Conservation (phyloP, 495 filamentous ascomycete genomes). For the Aspergillus biplanus region DNA sequence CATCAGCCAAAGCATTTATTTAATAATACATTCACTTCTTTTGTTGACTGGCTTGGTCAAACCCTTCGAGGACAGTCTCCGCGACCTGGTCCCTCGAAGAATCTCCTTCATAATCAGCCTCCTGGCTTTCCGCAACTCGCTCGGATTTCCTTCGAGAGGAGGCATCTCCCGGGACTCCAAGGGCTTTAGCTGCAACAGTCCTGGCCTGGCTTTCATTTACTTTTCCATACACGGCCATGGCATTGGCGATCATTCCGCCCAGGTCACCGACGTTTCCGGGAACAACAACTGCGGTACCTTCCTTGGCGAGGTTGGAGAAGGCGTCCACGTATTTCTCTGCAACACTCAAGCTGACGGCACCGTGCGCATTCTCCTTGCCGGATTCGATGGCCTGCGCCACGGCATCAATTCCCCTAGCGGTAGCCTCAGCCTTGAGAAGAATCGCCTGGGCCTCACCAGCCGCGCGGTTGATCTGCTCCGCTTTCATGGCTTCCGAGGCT, state of each 20-base stretch:
- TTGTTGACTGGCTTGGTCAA: slow-evolving; percentile 55
- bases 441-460: slow-evolving; percentile 94
- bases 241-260: slow-evolving; percentile 94
- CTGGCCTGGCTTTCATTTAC: slow-evolving; percentile 83
- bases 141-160: neutral
- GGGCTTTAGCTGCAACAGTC: slow-evolving; percentile 59
- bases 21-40: slow-evolving; percentile 28
- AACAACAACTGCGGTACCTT: slow-evolving; percentile 92
- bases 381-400: slow-evolving; percentile 73
- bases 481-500: slow-evolving; percentile 87
- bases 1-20: slow-evolving; percentile 6
- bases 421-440: slow-evolving; percentile 79
- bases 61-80: slow-evolving; percentile 54
- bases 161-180: slow-evolving; percentile 33
- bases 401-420: slow-evolving; percentile 83
- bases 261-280: slow-evolving; percentile 98
- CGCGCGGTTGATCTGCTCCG: slow-evolving; percentile 91
- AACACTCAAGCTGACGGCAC: slow-evolving; percentile 81
- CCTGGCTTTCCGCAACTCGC: slow-evolving; percentile 19
- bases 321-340: slow-evolving; percentile 99
- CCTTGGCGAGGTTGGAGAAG: slow-evolving; percentile 86
- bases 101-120: slow-evolving; percentile 23
- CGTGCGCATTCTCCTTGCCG: slow-evolving; percentile 74
- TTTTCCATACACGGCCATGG: slow-evolving; percentile 94
- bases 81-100: slow-evolving; percentile 42